These are phyloP conservation scores for Aspergillus spinulosporus DNA, from an alignment of 2,329 filamentous ascomycete genomes.

Conservation along the genomic window DNA sequence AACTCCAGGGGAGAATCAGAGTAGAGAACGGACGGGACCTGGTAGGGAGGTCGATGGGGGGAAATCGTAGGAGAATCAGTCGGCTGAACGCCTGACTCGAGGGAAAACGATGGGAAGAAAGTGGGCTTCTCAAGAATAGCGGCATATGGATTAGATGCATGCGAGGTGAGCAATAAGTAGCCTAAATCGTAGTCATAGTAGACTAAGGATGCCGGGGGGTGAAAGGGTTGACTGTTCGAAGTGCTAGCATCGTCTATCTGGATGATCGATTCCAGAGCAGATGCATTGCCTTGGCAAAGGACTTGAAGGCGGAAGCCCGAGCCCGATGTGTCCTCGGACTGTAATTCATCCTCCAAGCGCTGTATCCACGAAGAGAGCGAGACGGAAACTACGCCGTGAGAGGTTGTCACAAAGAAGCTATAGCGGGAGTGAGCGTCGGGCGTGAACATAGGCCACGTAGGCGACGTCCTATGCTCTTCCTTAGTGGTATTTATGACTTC, in stretches of 20 bases:
- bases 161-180: conserved; percentile 56
- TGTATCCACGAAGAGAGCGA: conserved; percentile 59
- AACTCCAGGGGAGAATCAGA: conserved; percentile 38
- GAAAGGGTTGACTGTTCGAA: conserved; percentile 28
- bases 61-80: conserved; percentile 29
- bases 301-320: conserved; percentile 58
- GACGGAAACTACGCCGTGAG: conserved; percentile 55
- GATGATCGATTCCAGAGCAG: conserved; percentile 52
- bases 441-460: conserved; percentile 57
- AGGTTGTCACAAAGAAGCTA: conserved; percentile 59
- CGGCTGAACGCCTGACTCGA: conserved; percentile 26
- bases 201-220: conserved; percentile 52
- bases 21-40: conserved; percentile 44
- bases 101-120: conserved; percentile 30
- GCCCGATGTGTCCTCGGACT: conserved; percentile 52
- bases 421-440: conserved; percentile 57
- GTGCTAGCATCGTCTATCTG: conserved; percentile 33
- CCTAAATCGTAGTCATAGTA: conserved; percentile 59
- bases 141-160: conserved; percentile 51
- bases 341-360: conserved; percentile 58
- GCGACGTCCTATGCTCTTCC: conserved; percentile 24
- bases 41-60: conserved; percentile 45
- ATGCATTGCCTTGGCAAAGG: conserved; percentile 54
- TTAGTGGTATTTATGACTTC: conserved; percentile 47
- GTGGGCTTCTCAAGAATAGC: conserved; percentile 54